Evolutionary conservation across 805 yeast genomes (phyloP).

Genomic region (Saturnispora ahearnii): DNA sequence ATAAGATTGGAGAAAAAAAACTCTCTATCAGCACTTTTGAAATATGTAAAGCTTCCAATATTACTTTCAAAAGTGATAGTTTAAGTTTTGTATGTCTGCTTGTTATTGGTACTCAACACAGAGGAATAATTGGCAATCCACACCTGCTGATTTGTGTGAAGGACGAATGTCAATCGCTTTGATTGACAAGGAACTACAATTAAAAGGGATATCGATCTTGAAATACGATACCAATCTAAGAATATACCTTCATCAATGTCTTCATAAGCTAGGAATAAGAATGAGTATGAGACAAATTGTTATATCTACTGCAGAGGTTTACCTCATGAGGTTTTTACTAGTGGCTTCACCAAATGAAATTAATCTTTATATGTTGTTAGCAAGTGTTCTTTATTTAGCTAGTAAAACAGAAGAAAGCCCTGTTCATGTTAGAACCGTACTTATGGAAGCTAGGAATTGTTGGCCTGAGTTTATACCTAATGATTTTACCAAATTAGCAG

Average conservation of each 20-base stretch:
- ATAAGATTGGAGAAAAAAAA: too few species aligned
- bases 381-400: constrained; percentile 82
- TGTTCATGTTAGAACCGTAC: constrained; percentile 77
- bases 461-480: constrained; percentile 96
- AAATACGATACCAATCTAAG: constrained; percentile 53
- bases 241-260: constrained; percentile 68
- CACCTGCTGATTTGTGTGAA: constrained; percentile 44
- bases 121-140: constrained; percentile 70
- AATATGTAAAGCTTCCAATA: background rate
- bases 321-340: constrained; percentile 67
- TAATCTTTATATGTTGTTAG: constrained; percentile 68
- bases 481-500: constrained; percentile 86
- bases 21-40: too few species aligned
- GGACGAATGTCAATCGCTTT: constrained; percentile 16
- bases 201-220: constrained; percentile 1
- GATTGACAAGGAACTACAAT: constrained; percentile 15
- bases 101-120: constrained; percentile 86
- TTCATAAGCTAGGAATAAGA: constrained; percentile 70
- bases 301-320: constrained; percentile 81
- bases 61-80: too few species aligned
- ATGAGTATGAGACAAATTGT: constrained; percentile 75
- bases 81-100: constrained; percentile 48
- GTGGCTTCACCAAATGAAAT: constrained; percentile 69
- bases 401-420: constrained; percentile 95
- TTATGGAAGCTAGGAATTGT: constrained; percentile 73